Evolutionary conservation across 164 flowering plant species (phyloP).

Genomic region (Macadamia tetraphylla): DNA sequence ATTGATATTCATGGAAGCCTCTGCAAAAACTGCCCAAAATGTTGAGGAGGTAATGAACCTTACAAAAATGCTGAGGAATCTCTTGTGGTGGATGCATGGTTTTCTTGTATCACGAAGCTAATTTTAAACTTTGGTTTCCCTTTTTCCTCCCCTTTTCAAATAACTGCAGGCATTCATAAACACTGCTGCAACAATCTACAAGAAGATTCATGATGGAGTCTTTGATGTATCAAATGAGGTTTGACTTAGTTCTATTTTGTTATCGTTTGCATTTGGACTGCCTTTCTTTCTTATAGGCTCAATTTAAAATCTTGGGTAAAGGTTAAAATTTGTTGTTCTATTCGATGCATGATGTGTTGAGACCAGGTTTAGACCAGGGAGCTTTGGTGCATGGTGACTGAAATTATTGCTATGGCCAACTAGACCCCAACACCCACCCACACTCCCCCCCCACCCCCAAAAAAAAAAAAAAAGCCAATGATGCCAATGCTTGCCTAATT

Average conservation of each 20-base stretch:
- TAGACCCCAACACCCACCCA: too few species aligned
- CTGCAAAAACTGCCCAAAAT: conserved; percentile 86
- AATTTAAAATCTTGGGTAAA: neutral
- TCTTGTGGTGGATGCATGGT: neutral
- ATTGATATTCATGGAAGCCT: conserved; percentile 84
- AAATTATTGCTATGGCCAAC: too few species aligned
- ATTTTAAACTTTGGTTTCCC: neutral
- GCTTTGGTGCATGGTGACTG: too few species aligned
- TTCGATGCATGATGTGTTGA: too few species aligned
- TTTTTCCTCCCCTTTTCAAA: neutral
- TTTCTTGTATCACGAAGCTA: neutral
- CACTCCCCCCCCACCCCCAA: too few species aligned
- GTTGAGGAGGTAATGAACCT: conserved; percentile 64
- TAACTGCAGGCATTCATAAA: conserved; percentile 61
- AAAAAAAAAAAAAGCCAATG: too few species aligned
- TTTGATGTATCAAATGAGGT: conserved; percentile 88
- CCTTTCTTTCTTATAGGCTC: neutral
- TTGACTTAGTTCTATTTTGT: conserved; percentile 13
- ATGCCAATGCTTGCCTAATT: too few species aligned
- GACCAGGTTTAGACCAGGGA: too few species aligned
- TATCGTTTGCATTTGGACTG: neutral
- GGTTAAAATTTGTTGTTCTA: too few species aligned
- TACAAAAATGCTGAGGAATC: neutral
- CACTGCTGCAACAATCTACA: conserved; percentile 78
- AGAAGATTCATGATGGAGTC: conserved; percentile 81